Evolutionary conservation across 495 filamentous ascomycete species (phyloP), one percentile per base, ranked within the genome.

Genomic region (Acidomyces sp.): DNA sequence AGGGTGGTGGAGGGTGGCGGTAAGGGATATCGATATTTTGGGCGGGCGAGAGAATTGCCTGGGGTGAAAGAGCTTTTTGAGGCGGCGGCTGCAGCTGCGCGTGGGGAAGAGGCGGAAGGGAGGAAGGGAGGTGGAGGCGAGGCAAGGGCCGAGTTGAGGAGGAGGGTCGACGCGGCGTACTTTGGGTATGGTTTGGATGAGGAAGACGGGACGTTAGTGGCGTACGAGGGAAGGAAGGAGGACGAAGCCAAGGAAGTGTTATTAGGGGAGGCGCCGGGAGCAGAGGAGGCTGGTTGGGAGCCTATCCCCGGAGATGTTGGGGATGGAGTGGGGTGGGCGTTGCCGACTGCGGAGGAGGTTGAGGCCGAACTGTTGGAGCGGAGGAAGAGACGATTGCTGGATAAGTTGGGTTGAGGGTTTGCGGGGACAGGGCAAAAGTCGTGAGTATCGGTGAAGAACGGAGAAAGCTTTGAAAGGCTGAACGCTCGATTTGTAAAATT

Each of bases 31-130:
- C 70, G 78, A 60, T 93, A 93, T 60, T 97, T 93, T 63, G 90
- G 90, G 0, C 69, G 90, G 6, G 90, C 88, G 39, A 70, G 75
- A 51, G 90, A 96, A 58, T 60, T 97, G 25, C 90, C 90, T 2
- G 90, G 90, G 29, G 90, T 97, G 3, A 95, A 93, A 61, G 90
- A 97, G 64, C 68, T 97, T 62, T 93, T 97, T 56, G 90, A 96
- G 56, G 76, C 78, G 3, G 75, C 80, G 15, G 67, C 69, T 12
- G 76, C 78, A 3, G 75, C 80, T 13, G 67, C 69, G n/a, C 57
- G 72, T 49, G 71, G 80, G 32, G 69, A 72, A 49, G 68, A 48
- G 22, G 50, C 57, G 21, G 54, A 70, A 44, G 62, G 59, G 7
- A 64, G 69, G 40, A 63, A 61, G 16, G 70, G 71, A 54, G 78